These are phyloP conservation scores for Microglena sp. DNA, from an alignment of 139 green algal species.

Conservation along the genomic window DNA sequence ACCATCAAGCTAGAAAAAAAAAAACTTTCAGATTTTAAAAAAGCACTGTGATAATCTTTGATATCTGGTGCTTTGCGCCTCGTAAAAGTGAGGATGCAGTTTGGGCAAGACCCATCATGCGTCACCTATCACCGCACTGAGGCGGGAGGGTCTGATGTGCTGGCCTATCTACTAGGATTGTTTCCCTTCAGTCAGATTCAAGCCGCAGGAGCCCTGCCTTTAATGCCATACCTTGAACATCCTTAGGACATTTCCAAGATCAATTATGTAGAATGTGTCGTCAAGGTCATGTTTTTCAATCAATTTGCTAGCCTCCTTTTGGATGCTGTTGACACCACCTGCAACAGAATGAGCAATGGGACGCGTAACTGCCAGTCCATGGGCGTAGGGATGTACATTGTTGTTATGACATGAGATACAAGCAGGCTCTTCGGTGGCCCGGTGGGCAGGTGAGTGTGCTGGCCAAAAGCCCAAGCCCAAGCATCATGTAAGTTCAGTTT, in stretches of 20 bases:
- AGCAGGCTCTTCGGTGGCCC: not conserved
- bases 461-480: not conserved
- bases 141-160: no score
- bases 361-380: no score
- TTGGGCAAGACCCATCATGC: no score
- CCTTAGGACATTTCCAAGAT: slow-evolving; percentile 9
- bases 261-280: slow-evolving; percentile 25
- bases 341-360: not conserved
- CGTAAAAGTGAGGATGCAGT: no score
- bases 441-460: not conserved
- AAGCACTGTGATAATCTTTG: no score
- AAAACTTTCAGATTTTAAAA: no score
- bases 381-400: not conserved
- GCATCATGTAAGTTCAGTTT: not conserved
- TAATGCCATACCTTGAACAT: not conserved
- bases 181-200: no score
- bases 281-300: not conserved
- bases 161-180: no score
- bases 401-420: not conserved
- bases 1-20: no score
- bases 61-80: no score
- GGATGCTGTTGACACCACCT: not conserved
- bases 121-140: no score
- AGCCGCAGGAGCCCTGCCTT: no score
- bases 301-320: not conserved